Evolutionary conservation across 441 rosid genomes (phyloP), one percentile per base, ranked within the genome.

Genomic region (Gossypium lobatum): DNA sequence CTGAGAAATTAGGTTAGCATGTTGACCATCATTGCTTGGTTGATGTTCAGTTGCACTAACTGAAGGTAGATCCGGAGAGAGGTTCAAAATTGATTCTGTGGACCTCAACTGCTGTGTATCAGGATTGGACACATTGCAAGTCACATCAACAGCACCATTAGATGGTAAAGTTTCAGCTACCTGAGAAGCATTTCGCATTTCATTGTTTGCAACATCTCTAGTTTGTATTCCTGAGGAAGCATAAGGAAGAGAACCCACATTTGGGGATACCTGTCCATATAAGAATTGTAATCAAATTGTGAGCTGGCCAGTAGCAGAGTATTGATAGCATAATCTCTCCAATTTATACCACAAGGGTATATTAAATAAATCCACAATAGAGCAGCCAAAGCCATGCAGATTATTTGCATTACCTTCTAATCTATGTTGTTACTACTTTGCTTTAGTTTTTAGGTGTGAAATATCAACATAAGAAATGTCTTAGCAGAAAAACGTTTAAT

Each of bases 261-360:
- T 82, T 55, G 68, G 78, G 64, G 71, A 73, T 72, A 21, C 88
- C 88, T 83, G 78, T 50, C 73, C 78, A 84, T 26, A 48, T 26
- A 69, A 77, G 64, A 60, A 63, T 45, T 5, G 4, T 64, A 10
- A 72, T 45, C 18, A 60, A 53, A 74, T 34, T 8, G 50, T 34
- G 4, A 73, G 31, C 52, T 6, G 55, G 6, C 6, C 7, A 17
- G 21, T 52, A 50, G 60, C 21, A 58, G 20, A 14, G n/a, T 21
- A 16, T 46, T 6, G 11, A 25, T n/a, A 28, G 28, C 28, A 48
- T 11, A 1, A 48, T 62, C 42, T 48, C 75, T 60, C 25, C 9
- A 45, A 60, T 28, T 16, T 46, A 52, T 53, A 69, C 17, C 26
- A 17, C 26, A 28, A 53, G 23, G 45, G 34, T 52, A 53, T 11